Base-by-base conservation (phyloP, 2,329 filamentous ascomycete species). In the Lasiodiplodia gonubiensis region DNA sequence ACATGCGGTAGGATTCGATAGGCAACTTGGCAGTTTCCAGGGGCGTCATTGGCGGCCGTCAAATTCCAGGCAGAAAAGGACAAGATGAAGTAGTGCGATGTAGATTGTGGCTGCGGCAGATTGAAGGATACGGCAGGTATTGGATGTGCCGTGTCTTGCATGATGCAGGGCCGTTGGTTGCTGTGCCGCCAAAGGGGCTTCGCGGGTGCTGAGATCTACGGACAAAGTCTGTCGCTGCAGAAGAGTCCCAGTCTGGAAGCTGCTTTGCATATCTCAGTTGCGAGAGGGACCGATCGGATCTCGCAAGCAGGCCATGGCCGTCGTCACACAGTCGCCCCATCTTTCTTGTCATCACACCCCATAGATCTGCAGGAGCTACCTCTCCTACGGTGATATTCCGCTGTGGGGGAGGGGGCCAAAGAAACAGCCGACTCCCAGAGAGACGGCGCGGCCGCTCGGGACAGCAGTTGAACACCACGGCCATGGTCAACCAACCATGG, bases 381-480 rank as follows among this genome's bases (percentile, higher is more conserved):
- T 60, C 39, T 25, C 18, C 23, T 46, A 21, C 59, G 59, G 59
- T 51, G 42, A 18, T 49, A 35, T 51, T 51, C 42, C 46, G 46
- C 46, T 37, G 59, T 37, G 59, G 59, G 46, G 59, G 27, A 37
- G 25, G 39, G 35, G 37, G 27, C 16, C 27, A 14, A 25, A 51
- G 46, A 49, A 37, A 35, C 18, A 14, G 4, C 16, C 53, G n/a
- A 55, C n/a, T 33, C 8, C 16, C 18, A 33, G 14, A 25, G 18
- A 35, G 59, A 51, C 59, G 59, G 59, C 59, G 59, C 25, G 59
- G 42, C 59, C 59, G 59, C 59, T 63, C 59, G 30, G 59, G 46
- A 63, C 59, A 63, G n/a, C 59, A 51, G n/a, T 27, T 37, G 59
- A 37, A 30, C 59, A 35, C n/a, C 6, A n/a, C 46, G 25, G 25